phyloP scores from a whole-genome alignment of 768 basidiomycete species.

The Collybia sp. region DNA sequence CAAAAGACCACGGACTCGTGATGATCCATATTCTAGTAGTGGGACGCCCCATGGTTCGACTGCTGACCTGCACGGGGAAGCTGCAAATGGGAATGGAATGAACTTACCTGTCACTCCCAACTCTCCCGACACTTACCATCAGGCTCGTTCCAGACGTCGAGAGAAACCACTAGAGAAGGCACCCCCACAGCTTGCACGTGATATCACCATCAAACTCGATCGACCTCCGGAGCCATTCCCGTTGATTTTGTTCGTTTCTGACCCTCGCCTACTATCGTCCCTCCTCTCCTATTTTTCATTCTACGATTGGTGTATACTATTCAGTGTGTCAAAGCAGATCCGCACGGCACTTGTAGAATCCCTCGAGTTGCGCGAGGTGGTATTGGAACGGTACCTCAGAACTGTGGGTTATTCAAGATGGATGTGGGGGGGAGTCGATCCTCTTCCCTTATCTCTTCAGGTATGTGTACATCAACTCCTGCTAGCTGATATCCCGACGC shows the following conservation, averaged over 20 bases:
- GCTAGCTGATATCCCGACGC: not conserved
- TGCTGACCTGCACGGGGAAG: not conserved
- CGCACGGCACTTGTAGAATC: conserved; percentile 44
- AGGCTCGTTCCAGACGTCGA: conserved; percentile 2
- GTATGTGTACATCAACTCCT: conserved; percentile 31
- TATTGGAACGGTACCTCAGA: conserved; percentile 63
- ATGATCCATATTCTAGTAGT: not conserved
- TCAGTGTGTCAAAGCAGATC: conserved; percentile 50
- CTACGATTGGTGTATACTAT: conserved; percentile 64
- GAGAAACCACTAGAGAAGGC: conserved; percentile 18
- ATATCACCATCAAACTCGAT: conserved; percentile 15
- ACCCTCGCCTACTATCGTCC: conserved; percentile 44
- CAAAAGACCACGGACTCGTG: not conserved
- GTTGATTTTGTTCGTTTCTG: conserved; percentile 49
- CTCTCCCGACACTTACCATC: conserved; percentile 16
- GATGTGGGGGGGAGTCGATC: conserved; percentile 56
- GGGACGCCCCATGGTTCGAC: not conserved
- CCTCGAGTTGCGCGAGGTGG: conserved; percentile 50
- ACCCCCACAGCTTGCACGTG: conserved; percentile 28
- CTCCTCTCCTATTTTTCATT: conserved; percentile 67
- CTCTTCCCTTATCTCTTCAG: conserved; percentile 56
- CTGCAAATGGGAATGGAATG: not conserved
- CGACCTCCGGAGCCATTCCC: conserved; percentile 37
- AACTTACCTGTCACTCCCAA: conserved; percentile 12
- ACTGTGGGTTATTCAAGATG: conserved; percentile 74